Base-by-base conservation (phyloP, 2,329 filamentous ascomycete genomes). In the Exophiala calicioides region DNA sequence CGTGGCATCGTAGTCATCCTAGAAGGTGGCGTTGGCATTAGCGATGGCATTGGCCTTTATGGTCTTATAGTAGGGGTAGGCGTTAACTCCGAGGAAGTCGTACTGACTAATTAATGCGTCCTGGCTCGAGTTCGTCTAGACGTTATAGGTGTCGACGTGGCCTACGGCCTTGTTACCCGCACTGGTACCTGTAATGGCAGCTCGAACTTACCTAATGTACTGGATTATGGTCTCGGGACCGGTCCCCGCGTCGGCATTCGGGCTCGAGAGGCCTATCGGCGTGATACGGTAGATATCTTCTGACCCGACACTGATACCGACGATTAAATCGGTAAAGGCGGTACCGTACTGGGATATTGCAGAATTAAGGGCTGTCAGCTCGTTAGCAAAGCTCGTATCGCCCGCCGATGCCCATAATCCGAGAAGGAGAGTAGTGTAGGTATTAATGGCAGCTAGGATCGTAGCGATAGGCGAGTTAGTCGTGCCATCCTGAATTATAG, bases 71-170 rank as follows among this genome's bases (percentile, higher is more conserved):
- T 90, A 95, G 15, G 88, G 79, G 66, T 93, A 94, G 13, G 84
- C 85, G 64, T 95, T 88, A 65, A 91, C 81, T 57, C 90, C 90
- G 51, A 95, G 68, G 77, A 82, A 95, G 73, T 95, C 89, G 53
- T 77, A 71, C 29, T 79, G 80, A 7, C 82, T 73, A 49, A 88
- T 81, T 48, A 94, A 81, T 31, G 70, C 46, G 6, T 44, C 53
- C 38, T 55, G 68, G 77, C 90, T 94, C 61, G 83, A 80, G 39
- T 94, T 89, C 64, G 81, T 81, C 75, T 82, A 90, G 41, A 80
- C 81, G 24, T 84, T 88, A 88, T 88, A 95, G 40, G 90, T 94
- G 65, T 95, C 90, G 64, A 95, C 89, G 68, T 95, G 90, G 41
- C 89, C 89, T 50, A 95, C 74, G 13, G 80, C 73, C 33, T 73